Conservation (phyloP, 371 early-diverging fungal genomes). For the Mucor irregularis region DNA sequence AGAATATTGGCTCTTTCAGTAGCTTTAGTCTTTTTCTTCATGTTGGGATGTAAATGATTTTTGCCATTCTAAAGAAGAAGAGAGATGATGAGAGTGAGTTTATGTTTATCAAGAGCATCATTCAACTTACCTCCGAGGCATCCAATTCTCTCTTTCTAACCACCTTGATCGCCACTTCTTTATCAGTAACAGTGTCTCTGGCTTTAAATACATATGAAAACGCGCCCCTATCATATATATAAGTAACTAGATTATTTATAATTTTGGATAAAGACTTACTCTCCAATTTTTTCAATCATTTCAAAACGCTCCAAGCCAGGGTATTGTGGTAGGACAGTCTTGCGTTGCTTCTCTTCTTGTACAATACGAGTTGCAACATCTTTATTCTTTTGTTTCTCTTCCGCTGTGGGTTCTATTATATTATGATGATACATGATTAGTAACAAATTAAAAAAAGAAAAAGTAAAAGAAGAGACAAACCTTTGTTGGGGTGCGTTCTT, state of each 20-base stretch:
- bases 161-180: constrained; percentile 81
- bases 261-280: constrained; percentile 47
- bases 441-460: not conserved
- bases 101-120: not conserved
- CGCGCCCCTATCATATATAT: constrained; percentile 58
- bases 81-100: not conserved
- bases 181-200: constrained; percentile 51
- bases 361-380: constrained; percentile 23
- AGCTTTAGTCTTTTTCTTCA: constrained; percentile 44
- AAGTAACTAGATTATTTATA: not conserved
- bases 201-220: constrained; percentile 81
- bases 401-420: constrained; percentile 7
- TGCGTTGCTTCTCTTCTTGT: constrained; percentile 25
- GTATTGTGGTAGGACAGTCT: constrained; percentile 30
- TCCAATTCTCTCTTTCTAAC: constrained; percentile 65
- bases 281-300: constrained; percentile 66
- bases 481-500: constrained; percentile 16
- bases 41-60: constrained; percentile 41
- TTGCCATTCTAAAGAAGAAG: constrained; percentile 33
- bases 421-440: not conserved
- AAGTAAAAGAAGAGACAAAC: not conserved
- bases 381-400: constrained; percentile 24
- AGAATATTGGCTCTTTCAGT: constrained; percentile 70
- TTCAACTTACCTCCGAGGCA: constrained; percentile 48
- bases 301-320: constrained; percentile 63